These are phyloP conservation scores for Daedaleopsis sinensis DNA, from an alignment of 768 basidiomycete species.

Conservation along the genomic window DNA sequence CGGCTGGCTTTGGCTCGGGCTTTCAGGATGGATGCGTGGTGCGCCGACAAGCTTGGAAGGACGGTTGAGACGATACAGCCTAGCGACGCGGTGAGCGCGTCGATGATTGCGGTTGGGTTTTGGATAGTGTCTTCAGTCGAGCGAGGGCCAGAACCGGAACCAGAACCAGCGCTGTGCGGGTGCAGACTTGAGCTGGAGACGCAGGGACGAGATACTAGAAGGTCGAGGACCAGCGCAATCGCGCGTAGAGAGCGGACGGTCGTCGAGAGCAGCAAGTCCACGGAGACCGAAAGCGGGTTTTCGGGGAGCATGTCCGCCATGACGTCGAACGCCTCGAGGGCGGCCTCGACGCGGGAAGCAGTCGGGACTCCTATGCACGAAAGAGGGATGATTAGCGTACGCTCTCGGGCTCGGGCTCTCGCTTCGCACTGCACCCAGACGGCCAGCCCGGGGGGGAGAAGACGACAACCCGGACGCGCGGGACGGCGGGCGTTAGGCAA, in stretches of 20 bases:
- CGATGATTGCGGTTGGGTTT: not conserved
- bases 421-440: not conserved
- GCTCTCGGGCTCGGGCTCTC: not conserved
- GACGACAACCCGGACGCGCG: not conserved
- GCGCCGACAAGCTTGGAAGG: constrained; percentile 1
- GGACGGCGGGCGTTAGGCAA: not conserved
- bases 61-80: constrained; percentile 8
- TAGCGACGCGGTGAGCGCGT: not conserved
- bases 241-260: constrained; percentile 6
- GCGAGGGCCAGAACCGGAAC: not conserved
- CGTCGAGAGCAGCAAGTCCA: not conserved
- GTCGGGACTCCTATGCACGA: not conserved
- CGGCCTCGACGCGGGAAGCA: not conserved
- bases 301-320: constrained; percentile 1
- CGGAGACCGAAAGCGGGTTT: not conserved
- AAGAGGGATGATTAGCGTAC: not conserved
- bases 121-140: not conserved
- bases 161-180: not conserved
- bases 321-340: constrained; percentile 13
- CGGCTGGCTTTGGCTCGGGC: not conserved
- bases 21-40: not conserved
- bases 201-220: not conserved
- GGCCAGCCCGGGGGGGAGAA: not conserved
- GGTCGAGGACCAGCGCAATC: not conserved
- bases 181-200: not conserved